Evolutionary conservation across 208 protist genomes (phyloP).

Genomic region (Endotrypanum monterogeii): DNA sequence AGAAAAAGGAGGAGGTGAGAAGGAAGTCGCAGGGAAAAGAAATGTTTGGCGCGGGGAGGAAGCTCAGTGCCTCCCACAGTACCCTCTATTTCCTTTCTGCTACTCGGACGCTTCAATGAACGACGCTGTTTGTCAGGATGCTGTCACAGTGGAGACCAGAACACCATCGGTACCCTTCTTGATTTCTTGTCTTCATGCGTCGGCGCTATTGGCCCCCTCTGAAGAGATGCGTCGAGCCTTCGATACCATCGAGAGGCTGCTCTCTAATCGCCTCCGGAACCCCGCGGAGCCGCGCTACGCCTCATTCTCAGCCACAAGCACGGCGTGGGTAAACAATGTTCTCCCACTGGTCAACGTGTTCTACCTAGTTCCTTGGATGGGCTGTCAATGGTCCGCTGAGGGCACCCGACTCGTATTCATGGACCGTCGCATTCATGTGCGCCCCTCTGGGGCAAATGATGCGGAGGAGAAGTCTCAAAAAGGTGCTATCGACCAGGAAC

Average conservation of each 20-base stretch:
- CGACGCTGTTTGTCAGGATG: background rate
- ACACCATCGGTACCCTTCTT: background rate
- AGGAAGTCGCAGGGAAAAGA: background rate
- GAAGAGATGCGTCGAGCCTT: constrained; percentile 1
- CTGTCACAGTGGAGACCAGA: background rate
- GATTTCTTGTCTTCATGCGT: constrained; percentile 2
- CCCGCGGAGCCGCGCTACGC: constrained; percentile 7
- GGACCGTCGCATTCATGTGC: background rate
- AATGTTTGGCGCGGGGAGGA: no score
- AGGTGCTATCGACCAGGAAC: background rate
- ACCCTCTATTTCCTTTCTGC: background rate
- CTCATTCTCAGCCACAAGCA: constrained; percentile 20
- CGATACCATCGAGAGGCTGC: constrained; percentile 14
- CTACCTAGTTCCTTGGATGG: constrained; percentile 31
- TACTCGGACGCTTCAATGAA: background rate
- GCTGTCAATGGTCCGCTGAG: constrained; percentile 14
- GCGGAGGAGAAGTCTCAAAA: background rate
- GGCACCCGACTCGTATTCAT: constrained; percentile 16
- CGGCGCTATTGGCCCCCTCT: background rate
- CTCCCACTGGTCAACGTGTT: constrained; percentile 30
- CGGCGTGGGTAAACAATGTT: constrained; percentile 23
- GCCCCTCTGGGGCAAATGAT: background rate
- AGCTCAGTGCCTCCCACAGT: no score
- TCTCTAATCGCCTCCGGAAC: constrained; percentile 18
- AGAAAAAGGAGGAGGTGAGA: no score